phyloP scores from a whole-genome alignment of 371 early-diverging fungal species.

The Capillidium heterosporum region DNA sequence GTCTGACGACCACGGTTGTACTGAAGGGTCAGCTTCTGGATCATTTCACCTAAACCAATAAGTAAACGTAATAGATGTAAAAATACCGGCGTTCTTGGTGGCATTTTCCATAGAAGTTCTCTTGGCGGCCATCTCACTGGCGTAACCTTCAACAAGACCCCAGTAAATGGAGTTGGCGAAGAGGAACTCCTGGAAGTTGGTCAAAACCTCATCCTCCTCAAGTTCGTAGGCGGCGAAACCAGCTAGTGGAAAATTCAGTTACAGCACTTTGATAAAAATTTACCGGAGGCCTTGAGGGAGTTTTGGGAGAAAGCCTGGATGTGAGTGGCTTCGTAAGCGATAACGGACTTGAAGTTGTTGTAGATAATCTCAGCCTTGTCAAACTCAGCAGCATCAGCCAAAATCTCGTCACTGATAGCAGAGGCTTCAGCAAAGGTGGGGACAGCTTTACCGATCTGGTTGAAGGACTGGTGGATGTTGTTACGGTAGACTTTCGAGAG shows the following conservation, averaged over 20 bases:
- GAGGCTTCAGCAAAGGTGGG: constrained; percentile 83
- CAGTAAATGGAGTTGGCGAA: constrained; percentile 87
- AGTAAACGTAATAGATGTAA: background rate
- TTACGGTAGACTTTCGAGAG: constrained; percentile 51
- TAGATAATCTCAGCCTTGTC: constrained; percentile 68
- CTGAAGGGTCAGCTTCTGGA: constrained; percentile 47
- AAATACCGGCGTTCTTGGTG: constrained; percentile 90
- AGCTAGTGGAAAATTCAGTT: constrained; percentile 19
- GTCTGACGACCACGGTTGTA: constrained; percentile 95
- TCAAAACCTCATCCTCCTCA: constrained; percentile 66
- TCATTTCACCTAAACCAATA: constrained; percentile 32
- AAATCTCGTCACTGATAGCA: constrained; percentile 63
- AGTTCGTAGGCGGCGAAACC: constrained; percentile 82
- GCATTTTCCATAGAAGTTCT: constrained; percentile 98
- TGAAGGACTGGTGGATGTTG: constrained; percentile 64
- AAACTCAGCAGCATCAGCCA: constrained; percentile 37
- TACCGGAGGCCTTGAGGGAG: constrained; percentile 59
- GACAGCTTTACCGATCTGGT: constrained; percentile 75
- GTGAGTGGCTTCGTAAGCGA: constrained; percentile 71
- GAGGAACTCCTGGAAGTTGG: constrained; percentile 82
- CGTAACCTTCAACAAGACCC: constrained; percentile 92
- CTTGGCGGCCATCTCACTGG: constrained; percentile 92
- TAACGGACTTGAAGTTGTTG: constrained; percentile 87
- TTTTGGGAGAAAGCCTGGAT: constrained; percentile 45
- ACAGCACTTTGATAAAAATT: background rate